These are phyloP conservation scores for Parastagonospora avenae DNA, from an alignment of 2,329 filamentous ascomycete genomes.

Conservation along the genomic window DNA sequence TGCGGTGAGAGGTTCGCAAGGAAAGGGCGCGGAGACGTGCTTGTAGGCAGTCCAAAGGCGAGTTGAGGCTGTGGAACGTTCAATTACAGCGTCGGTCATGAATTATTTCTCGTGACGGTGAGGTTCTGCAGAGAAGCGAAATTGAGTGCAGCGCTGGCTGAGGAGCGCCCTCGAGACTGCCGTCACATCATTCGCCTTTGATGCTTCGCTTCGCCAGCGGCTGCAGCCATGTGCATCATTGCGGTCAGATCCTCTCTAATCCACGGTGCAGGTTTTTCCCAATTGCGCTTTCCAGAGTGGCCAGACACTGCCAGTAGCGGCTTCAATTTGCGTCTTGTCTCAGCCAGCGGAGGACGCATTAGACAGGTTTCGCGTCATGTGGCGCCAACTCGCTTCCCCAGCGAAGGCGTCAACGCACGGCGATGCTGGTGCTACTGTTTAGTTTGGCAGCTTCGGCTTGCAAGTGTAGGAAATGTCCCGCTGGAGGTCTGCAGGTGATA, in stretches of 20 bases:
- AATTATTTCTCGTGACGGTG: not conserved
- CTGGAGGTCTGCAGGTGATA: constrained; percentile 23
- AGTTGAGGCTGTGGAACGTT: too few relatives aligned
- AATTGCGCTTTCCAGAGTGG: constrained; percentile 19
- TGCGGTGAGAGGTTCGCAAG: constrained; percentile 24
- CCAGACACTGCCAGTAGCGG: constrained; percentile 3
- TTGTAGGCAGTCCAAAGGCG: too few relatives aligned
- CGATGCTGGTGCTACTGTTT: constrained; percentile 19
- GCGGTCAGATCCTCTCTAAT: constrained; percentile 21
- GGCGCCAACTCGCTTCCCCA: constrained; percentile 22
- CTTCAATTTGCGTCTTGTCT: constrained; percentile 12
- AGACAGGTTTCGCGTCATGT: constrained; percentile 27
- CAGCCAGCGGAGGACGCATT: constrained; percentile 23
- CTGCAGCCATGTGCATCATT: constrained; percentile 25
- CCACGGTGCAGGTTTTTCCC: constrained; percentile 9
- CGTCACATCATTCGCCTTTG: constrained; percentile 20
- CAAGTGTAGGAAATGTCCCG: constrained; percentile 13
- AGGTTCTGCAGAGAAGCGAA: not conserved
- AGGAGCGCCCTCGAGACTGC: constrained; percentile 8
- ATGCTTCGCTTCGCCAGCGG: constrained; percentile 25
- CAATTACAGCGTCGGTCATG: too few relatives aligned
- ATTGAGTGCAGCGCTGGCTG: too few relatives aligned
- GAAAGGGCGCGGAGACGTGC: too few relatives aligned
- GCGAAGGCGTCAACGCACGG: constrained; percentile 12
- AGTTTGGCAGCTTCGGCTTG: constrained; percentile 12